Conservation (phyloP, 2,329 filamentous ascomycete genomes). For the Rhynchosporium agropyri region DNA sequence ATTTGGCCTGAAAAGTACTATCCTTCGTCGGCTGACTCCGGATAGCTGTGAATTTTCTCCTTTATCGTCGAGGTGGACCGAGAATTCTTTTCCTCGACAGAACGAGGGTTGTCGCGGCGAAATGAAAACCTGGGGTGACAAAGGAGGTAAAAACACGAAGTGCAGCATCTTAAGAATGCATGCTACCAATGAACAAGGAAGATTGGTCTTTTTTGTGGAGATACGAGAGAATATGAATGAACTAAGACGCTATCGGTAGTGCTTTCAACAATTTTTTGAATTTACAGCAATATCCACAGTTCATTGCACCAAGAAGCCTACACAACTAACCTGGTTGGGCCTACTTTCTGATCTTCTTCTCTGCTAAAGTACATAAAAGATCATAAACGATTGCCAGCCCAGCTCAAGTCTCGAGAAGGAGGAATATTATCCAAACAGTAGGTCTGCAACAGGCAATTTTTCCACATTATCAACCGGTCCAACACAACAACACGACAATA, state of each 20-base stretch:
- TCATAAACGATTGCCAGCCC: background rate
- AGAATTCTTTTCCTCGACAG: background rate
- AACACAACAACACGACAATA: background rate
- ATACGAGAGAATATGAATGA: too few species aligned
- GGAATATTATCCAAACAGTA: background rate
- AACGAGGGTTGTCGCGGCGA: background rate
- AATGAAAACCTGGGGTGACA: background rate
- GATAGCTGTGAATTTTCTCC: background rate
- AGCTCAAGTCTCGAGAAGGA: background rate
- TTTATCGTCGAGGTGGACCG: background rate
- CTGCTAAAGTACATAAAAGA: background rate
- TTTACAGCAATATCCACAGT: too few species aligned
- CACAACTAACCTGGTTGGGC: too few species aligned
- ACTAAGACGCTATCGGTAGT: too few species aligned
- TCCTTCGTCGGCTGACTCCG: background rate
- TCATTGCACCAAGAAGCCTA: too few species aligned
- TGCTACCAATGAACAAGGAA: background rate
- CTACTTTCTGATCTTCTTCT: background rate
- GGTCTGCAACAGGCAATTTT: background rate
- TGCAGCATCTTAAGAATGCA: too few species aligned
- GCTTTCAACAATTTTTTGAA: too few species aligned
- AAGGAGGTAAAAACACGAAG: background rate
- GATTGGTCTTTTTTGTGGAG: too few species aligned
- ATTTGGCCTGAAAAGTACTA: background rate
- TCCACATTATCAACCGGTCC: background rate